phyloP scores from a whole-genome alignment of 2,329 filamentous ascomycete species.

The Alternaria novae-zelandiae region DNA sequence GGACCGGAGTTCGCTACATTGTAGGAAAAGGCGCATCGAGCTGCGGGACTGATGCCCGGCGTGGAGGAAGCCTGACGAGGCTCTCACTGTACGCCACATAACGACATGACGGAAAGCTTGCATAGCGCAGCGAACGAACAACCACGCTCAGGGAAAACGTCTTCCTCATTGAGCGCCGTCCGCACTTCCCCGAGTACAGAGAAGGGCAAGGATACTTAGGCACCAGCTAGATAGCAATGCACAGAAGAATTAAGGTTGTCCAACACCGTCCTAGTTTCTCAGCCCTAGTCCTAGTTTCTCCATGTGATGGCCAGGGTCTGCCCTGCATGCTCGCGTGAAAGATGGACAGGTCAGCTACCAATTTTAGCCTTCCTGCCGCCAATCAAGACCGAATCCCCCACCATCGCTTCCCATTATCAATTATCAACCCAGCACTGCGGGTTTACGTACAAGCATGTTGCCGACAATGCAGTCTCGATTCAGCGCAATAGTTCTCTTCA shows the following conservation, averaged over 20 bases:
- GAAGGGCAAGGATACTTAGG: constrained; percentile 4
- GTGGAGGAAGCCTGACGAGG: constrained; percentile 9
- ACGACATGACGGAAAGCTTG: not conserved
- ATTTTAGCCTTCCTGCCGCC: constrained; percentile 3
- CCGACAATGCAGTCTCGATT: not conserved
- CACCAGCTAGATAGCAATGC: constrained; percentile 4
- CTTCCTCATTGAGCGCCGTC: not conserved
- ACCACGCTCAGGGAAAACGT: not conserved
- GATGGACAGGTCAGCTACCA: constrained; percentile 11
- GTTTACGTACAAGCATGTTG: constrained; percentile 18
- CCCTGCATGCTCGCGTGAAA: constrained; percentile 8
- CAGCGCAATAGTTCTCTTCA: not conserved
- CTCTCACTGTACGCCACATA: not conserved
- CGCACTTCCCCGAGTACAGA: constrained; percentile 1
- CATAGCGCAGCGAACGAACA: not conserved
- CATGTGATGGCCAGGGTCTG: constrained; percentile 13
- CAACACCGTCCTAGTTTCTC: constrained; percentile 3
- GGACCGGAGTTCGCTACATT: constrained; percentile 11
- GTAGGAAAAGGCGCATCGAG: constrained; percentile 5
- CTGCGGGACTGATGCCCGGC: constrained; percentile 6
- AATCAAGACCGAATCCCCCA: constrained; percentile 2
- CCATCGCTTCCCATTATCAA: not conserved
- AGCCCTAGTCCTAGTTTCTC: constrained; percentile 8
- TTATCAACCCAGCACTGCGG: constrained; percentile 6
- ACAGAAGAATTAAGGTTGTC: constrained; percentile 12